These are phyloP conservation scores for Fusarium pilosicola DNA, from an alignment of 2,329 filamentous ascomycete genomes.

Conservation along the genomic window DNA sequence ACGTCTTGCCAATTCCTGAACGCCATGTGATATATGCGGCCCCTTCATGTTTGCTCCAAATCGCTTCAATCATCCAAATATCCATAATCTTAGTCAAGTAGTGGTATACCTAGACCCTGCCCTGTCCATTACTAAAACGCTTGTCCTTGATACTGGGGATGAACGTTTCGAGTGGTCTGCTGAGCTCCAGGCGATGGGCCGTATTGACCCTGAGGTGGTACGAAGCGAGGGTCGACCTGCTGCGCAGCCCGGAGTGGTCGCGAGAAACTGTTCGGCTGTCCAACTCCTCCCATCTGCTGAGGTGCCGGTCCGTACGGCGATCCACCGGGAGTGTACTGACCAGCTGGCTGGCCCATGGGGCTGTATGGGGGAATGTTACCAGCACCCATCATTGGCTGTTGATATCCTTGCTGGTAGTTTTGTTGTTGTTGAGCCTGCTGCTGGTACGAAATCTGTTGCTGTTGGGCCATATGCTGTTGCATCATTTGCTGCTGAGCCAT, in stretches of 20 bases:
- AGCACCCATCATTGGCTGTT: constrained; percentile 42
- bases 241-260: constrained; percentile 47
- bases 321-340: constrained; percentile 34
- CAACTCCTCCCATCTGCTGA: constrained; percentile 35
- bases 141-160: constrained; percentile 51
- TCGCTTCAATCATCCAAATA: constrained; percentile 12
- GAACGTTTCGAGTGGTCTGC: constrained; percentile 37
- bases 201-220: constrained; percentile 48
- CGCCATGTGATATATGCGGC: constrained; percentile 32
- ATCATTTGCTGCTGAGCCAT: constrained; percentile 44
- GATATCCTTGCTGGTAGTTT: constrained; percentile 38
- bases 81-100: constrained; percentile 6
- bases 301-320: constrained; percentile 37
- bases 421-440: constrained; percentile 61
- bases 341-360: constrained; percentile 37
- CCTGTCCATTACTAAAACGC: constrained; percentile 44
- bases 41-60: constrained; percentile 24
- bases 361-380: constrained; percentile 42
- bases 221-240: constrained; percentile 42
- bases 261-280: constrained; percentile 45
- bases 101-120: not conserved
- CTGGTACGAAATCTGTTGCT: constrained; percentile 47
- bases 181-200: constrained; percentile 26
- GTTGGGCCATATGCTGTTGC: constrained; percentile 41
- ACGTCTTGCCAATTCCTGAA: constrained; percentile 23